Evolutionary conservation across 345 rosid genomes (phyloP).

Genomic region (Syzygium oleosum): DNA sequence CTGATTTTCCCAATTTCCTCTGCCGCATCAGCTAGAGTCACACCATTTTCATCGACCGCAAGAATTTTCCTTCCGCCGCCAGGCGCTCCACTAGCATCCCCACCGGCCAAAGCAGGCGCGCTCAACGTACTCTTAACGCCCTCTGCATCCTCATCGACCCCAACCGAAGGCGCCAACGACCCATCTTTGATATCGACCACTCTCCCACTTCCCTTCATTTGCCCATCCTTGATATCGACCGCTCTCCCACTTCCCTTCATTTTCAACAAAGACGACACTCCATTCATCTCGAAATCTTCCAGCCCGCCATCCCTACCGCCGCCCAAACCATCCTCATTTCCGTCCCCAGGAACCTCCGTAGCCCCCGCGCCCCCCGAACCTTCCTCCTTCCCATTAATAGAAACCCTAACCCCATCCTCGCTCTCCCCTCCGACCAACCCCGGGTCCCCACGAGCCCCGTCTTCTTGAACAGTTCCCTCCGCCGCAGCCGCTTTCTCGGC

Average conservation of each 20-base stretch:
- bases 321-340: neutral
- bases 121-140: neutral
- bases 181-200: neutral
- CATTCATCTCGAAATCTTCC: conserved; percentile 62
- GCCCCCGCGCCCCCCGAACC: conserved; percentile 1
- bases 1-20: neutral
- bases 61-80: neutral
- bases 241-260: conserved; percentile 33
- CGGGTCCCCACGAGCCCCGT: neutral
- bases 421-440: neutral
- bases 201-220: conserved; percentile 31
- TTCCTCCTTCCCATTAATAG: conserved; percentile 24
- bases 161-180: conserved; percentile 17
- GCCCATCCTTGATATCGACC: neutral
- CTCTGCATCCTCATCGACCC: conserved; percentile 16
- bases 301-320: conserved; percentile 11
- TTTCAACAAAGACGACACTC: conserved; percentile 53
- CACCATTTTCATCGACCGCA: neutral
- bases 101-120: neutral
- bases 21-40: neutral
- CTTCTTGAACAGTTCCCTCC: neutral
- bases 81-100: neutral
- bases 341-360: neutral
- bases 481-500: neutral
- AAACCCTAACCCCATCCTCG: conserved; percentile 38